Percentiles rank a stretch among this genome's conserved stretches.
phyloP scores from a whole-genome alignment of 345 rosid genomes.

The Laguncularia racemosa region DNA sequence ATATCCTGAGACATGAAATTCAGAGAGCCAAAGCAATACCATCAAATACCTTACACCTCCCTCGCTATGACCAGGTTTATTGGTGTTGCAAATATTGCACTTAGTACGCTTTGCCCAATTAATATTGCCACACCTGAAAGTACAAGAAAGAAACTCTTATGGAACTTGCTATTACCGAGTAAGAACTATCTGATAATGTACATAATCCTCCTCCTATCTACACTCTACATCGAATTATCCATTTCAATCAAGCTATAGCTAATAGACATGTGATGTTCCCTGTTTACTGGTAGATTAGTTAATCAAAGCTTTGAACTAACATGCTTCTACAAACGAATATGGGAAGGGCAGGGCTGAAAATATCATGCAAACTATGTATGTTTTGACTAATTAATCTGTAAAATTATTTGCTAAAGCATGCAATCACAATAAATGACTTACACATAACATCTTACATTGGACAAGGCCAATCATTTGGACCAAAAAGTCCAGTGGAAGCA shows the following conservation, averaged over 20 bases:
- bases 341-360: too few relatives aligned
- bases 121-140: constrained; percentile 87
- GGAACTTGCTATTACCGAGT: not conserved
- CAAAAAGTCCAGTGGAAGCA: constrained; percentile 78
- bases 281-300: too few relatives aligned
- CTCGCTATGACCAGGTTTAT: constrained; percentile 90
- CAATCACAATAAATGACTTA: constrained; percentile 1
- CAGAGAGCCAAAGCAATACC: not conserved
- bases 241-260: too few relatives aligned
- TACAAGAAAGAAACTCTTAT: not conserved
- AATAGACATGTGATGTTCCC: too few relatives aligned
- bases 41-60: constrained; percentile 81
- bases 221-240: too few relatives aligned
- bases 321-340: too few relatives aligned
- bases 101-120: constrained; percentile 96
- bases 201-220: not conserved
- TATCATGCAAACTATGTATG: too few relatives aligned
- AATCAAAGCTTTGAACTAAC: too few relatives aligned
- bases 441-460: constrained; percentile 68
- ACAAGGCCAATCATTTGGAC: constrained; percentile 99
- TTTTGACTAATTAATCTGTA: too few relatives aligned
- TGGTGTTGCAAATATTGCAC: constrained; percentile 96
- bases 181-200: not conserved
- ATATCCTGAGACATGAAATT: not conserved
- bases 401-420: too few relatives aligned